Conservation (phyloP, 805 yeast genomes). For the Nakazawaea anatomiae region DNA sequence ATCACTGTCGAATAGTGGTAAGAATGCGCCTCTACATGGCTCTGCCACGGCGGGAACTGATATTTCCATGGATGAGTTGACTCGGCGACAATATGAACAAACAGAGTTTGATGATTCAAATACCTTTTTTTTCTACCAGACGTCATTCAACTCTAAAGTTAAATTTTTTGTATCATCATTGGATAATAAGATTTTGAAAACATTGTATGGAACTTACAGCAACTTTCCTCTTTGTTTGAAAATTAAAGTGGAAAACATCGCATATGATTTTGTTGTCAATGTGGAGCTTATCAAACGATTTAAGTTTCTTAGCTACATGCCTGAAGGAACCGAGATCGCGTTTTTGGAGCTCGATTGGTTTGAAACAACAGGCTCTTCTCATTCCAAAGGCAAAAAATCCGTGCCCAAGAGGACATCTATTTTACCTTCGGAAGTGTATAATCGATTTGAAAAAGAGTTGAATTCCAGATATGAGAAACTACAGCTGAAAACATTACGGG, state of each 20-base stretch:
- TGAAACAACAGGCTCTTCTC: slow-evolving; percentile 15
- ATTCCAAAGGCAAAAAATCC: slow-evolving; percentile 18
- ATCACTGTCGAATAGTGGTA: slow-evolving; percentile 4
- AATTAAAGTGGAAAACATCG: slow-evolving; percentile 64
- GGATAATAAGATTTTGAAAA: slow-evolving; percentile 68
- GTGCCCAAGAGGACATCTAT: slow-evolving; percentile 13
- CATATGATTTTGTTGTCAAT: slow-evolving; percentile 56
- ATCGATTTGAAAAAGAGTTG: slow-evolving; percentile 48
- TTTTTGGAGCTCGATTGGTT: slow-evolving; percentile 84
- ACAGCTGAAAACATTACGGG: slow-evolving; percentile 43
- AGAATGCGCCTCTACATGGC: not conserved
- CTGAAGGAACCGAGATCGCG: slow-evolving; percentile 79
- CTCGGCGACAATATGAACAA: slow-evolving; percentile 2
- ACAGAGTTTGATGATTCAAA: slow-evolving; percentile 28
- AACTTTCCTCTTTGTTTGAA: slow-evolving; percentile 63
- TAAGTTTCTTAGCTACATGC: slow-evolving; percentile 77
- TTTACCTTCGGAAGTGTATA: slow-evolving; percentile 37
- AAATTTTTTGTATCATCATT: slow-evolving; percentile 68
- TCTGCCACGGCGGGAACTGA: not conserved
- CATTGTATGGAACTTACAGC: slow-evolving; percentile 54
- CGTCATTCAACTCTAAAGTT: slow-evolving; percentile 62
- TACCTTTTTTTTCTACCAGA: slow-evolving; percentile 72
- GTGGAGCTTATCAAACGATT: slow-evolving; percentile 51
- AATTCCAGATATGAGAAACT: slow-evolving; percentile 48
- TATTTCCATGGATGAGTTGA: slow-evolving; percentile 4